A percentile compares a stretch with the other conserved stretches of the same genome.
Conservation (phyloP, 2,329 filamentous ascomycete species). For the Epichloe brachyelytri region DNA sequence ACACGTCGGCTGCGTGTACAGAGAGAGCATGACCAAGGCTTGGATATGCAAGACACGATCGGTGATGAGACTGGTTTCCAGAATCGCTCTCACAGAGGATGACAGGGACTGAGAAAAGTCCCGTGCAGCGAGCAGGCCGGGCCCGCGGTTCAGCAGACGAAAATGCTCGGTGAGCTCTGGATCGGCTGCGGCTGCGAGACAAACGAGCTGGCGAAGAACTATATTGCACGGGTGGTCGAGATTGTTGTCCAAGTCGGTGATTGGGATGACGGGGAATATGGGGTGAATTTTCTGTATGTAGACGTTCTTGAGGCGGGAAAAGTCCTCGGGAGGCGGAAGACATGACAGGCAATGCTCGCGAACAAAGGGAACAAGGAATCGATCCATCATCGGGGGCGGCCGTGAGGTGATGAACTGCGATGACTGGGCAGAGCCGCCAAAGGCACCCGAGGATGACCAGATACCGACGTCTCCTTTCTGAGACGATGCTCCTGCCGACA, state of each 20-base stretch:
- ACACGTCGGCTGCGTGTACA: constrained; percentile 45
- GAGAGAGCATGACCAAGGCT: constrained; percentile 38
- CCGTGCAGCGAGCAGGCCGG: constrained; percentile 26
- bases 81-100: constrained; percentile 32
- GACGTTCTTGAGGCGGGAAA: constrained; percentile 29
- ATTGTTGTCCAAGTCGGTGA: constrained; percentile 18
- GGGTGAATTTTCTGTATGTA: constrained; percentile 42
- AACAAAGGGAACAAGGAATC: constrained; percentile 29
- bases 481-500: constrained; percentile 21
- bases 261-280: constrained; percentile 38
- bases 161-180: constrained; percentile 31
- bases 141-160: constrained; percentile 26
- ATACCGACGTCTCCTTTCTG: constrained; percentile 42
- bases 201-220: constrained; percentile 40
- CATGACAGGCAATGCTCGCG: constrained; percentile 33
- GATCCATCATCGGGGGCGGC: constrained; percentile 26
- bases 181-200: constrained; percentile 40
- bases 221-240: constrained; percentile 24
- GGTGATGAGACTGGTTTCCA: constrained; percentile 40
- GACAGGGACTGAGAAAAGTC: constrained; percentile 37
- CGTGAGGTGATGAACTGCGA: constrained; percentile 26
- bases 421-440: constrained; percentile 14
- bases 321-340: constrained; percentile 34
- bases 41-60: constrained; percentile 44
- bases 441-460: constrained; percentile 30